A percentile compares a stretch with the other conserved stretches of the same genome.
phyloP scores from a whole-genome alignment of 2,329 filamentous ascomycete genomes.

The Cytospora chrysosperma region DNA sequence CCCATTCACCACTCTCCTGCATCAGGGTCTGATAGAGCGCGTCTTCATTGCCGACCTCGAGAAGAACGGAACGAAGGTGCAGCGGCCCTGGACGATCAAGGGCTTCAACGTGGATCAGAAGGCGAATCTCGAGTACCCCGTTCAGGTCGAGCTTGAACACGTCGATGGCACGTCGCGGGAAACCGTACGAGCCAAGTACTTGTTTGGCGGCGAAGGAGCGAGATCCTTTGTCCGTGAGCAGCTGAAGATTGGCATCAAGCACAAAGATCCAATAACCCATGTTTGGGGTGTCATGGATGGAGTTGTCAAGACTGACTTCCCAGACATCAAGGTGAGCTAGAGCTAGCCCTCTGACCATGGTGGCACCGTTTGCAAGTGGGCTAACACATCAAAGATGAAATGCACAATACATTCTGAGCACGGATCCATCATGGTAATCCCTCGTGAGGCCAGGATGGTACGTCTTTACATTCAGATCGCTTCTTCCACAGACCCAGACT shows the following conservation, averaged over 20 bases:
- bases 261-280: conserved; percentile 67
- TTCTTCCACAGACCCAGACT: conserved; percentile 60
- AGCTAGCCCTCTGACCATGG: conserved; percentile 16
- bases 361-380: not conserved
- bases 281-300: conserved; percentile 78
- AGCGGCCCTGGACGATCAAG: conserved; percentile 64
- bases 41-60: conserved; percentile 66
- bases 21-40: conserved; percentile 70
- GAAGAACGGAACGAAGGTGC: conserved; percentile 59
- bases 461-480: conserved; percentile 69
- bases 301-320: conserved; percentile 70
- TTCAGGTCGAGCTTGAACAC: conserved; percentile 75
- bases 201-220: conserved; percentile 71
- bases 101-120: conserved; percentile 60
- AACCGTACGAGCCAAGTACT: conserved; percentile 66
- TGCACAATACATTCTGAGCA: conserved; percentile 73
- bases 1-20: conserved; percentile 68
- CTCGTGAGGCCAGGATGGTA: conserved; percentile 67
- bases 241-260: conserved; percentile 68
- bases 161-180: conserved; percentile 70
- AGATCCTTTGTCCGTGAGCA: conserved; percentile 64
- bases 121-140: conserved; percentile 65
- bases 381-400: conserved; percentile 53
- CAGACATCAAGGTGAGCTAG: conserved; percentile 65
- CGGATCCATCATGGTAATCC: conserved; percentile 79